phyloP scores from a whole-genome alignment of 495 filamentous ascomycete species.

The Jackrogersella minutella region DNA sequence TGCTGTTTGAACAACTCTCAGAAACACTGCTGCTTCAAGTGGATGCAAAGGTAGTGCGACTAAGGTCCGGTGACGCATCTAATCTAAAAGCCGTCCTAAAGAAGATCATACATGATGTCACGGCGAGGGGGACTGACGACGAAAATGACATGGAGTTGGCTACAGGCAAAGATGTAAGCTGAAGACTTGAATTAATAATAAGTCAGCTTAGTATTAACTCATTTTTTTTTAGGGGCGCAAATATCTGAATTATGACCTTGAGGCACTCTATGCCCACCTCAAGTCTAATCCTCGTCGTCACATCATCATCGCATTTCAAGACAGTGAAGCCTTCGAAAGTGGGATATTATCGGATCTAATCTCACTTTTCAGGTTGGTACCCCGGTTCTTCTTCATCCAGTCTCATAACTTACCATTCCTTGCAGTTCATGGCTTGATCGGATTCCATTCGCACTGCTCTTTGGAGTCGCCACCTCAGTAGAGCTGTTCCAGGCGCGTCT shows the following conservation, averaged over 20 bases:
- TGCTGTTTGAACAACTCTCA: slow-evolving; percentile 74
- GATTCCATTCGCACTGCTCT: slow-evolving; percentile 87
- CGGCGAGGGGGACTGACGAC: slow-evolving; percentile 51
- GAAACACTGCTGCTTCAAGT: slow-evolving; percentile 58
- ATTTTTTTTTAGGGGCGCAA: slow-evolving; percentile 64
- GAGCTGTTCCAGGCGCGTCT: slow-evolving; percentile 88
- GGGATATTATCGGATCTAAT: slow-evolving; percentile 80
- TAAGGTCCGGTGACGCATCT: slow-evolving; percentile 78
- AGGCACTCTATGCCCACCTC: slow-evolving; percentile 74
- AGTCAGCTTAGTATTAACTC: background rate
- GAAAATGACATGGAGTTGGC: slow-evolving; percentile 57
- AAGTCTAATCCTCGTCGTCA: slow-evolving; percentile 62
- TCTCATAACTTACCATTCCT: slow-evolving; percentile 20
- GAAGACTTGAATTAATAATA: background rate
- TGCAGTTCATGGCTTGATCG: slow-evolving; percentile 87
- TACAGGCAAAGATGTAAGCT: slow-evolving; percentile 62
- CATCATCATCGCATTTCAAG: slow-evolving; percentile 81
- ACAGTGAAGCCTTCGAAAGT: slow-evolving; percentile 91
- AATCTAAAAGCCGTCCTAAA: slow-evolving; percentile 87
- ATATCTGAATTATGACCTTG: slow-evolving; percentile 90
- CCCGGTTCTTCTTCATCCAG: background rate
- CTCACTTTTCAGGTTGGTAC: slow-evolving; percentile 73
- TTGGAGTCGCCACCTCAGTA: slow-evolving; percentile 90
- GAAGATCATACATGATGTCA: slow-evolving; percentile 77
- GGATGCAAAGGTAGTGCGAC: slow-evolving; percentile 66